These are phyloP conservation scores for Striga hermonthica DNA, from an alignment of 305 asterid genomes.

Conservation along the genomic window DNA sequence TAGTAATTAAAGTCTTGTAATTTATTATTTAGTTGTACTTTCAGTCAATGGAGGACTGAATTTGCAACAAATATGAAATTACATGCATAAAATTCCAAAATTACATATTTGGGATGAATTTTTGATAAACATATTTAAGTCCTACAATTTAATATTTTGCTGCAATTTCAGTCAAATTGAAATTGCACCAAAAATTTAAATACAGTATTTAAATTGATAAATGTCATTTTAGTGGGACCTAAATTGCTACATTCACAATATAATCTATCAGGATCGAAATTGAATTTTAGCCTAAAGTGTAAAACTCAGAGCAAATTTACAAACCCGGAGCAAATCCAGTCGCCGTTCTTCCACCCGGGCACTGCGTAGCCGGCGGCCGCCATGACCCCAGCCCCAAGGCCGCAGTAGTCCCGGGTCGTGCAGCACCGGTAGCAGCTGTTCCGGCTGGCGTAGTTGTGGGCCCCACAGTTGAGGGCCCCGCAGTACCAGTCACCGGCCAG, in stretches of 20 bases:
- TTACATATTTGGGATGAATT: too few relatives aligned
- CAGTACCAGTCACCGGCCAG: slow-evolving; percentile 92
- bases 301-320: slow-evolving; percentile 13
- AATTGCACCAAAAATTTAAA: too few relatives aligned
- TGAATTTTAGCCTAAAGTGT: not conserved
- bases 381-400: slow-evolving; percentile 41
- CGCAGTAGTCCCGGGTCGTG: slow-evolving; percentile 46
- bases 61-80: too few relatives aligned
- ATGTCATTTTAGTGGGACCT: not conserved
- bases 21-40: too few relatives aligned
- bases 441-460: slow-evolving; percentile 86
- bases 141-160: too few relatives aligned
- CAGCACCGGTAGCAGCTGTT: slow-evolving; percentile 66
- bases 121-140: too few relatives aligned
- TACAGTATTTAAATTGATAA: not conserved
- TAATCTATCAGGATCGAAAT: not conserved
- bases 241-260: too few relatives aligned
- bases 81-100: too few relatives aligned
- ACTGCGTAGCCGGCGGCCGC: slow-evolving; percentile 48
- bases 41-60: too few relatives aligned
- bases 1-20: too few relatives aligned
- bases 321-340: slow-evolving; percentile 79
- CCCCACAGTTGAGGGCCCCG: slow-evolving; percentile 55
- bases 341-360: slow-evolving; percentile 96
- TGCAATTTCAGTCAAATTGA: too few relatives aligned